These are phyloP conservation scores for Bryoglossum gracile DNA, from an alignment of 495 filamentous ascomycete genomes.

Conservation along the genomic window DNA sequence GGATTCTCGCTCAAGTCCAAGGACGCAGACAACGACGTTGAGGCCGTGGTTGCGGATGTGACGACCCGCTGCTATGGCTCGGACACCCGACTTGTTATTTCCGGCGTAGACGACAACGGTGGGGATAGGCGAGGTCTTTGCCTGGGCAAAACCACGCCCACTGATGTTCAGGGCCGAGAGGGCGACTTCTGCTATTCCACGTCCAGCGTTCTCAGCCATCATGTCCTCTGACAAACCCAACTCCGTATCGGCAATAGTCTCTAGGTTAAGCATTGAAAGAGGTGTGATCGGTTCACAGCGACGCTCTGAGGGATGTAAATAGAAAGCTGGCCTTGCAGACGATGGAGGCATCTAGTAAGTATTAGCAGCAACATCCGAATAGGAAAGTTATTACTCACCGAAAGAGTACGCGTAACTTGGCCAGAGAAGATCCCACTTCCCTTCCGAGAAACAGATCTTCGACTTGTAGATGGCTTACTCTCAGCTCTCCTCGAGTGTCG, in stretches of 20 bases:
- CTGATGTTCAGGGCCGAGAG: constrained; percentile 51
- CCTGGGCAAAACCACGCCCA: constrained; percentile 36
- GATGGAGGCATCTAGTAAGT: constrained; percentile 5
- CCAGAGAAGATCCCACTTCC: constrained; percentile 39
- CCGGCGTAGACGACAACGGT: constrained; percentile 80
- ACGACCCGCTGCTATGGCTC: constrained; percentile 77
- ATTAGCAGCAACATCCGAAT: too few relatives aligned
- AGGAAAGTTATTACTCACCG: constrained; percentile 18
- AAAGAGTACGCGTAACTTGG: constrained; percentile 13
- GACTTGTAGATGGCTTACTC: constrained; percentile 29
- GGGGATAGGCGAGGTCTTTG: constrained; percentile 38
- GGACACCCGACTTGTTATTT: constrained; percentile 76
- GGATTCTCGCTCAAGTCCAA: constrained; percentile 67
- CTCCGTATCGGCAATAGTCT: constrained; percentile 77
- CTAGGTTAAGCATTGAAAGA: constrained; percentile 80
- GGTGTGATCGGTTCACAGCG: constrained; percentile 76
- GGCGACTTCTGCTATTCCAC: constrained; percentile 78
- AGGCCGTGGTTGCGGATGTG: constrained; percentile 77
- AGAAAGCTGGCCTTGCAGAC: constrained; percentile 30
- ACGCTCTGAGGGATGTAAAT: constrained; percentile 54
- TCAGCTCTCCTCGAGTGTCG: constrained; percentile 44
- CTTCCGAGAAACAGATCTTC: constrained; percentile 55
- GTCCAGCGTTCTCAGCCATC: constrained; percentile 83
- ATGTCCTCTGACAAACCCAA: constrained; percentile 82
- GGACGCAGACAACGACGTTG: constrained; percentile 72